These are phyloP conservation scores for Phytophthora melonis DNA, from an alignment of 352 stramenopile genomes.

Conservation along the genomic window DNA sequence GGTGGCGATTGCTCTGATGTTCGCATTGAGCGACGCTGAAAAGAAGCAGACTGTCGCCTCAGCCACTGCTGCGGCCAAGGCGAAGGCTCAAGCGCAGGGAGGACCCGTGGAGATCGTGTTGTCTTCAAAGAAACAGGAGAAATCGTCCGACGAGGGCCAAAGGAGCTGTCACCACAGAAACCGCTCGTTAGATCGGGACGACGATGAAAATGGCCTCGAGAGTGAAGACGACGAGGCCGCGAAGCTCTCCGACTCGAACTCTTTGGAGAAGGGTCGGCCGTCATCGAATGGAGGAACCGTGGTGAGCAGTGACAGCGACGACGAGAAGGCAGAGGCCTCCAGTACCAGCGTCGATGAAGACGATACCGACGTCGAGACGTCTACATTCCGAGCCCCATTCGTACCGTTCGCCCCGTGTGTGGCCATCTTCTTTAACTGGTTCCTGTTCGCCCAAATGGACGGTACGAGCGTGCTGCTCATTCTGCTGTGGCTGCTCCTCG, in stretches of 20 bases:
- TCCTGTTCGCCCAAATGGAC: conserved; percentile 87
- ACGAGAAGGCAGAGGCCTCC: conserved; percentile 24
- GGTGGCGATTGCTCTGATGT: conserved; percentile 62
- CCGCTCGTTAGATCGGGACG: conserved; percentile 27
- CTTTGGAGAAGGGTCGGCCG: conserved; percentile 15
- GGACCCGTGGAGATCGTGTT: conserved; percentile 27
- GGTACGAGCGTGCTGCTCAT: conserved; percentile 70
- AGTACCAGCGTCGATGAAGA: conserved; percentile 33
- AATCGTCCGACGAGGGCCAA: neutral
- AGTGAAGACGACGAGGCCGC: conserved; percentile 8
- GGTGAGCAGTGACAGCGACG: conserved; percentile 28
- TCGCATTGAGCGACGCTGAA: conserved; percentile 61
- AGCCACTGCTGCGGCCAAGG: conserved; percentile 1
- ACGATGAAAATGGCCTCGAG: conserved; percentile 12
- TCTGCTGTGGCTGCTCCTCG: conserved; percentile 71
- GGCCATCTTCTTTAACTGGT: conserved; percentile 92
- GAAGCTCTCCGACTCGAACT: conserved; percentile 6
- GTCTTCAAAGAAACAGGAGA: conserved; percentile 36
- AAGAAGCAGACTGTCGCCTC: conserved; percentile 19
- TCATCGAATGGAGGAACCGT: conserved; percentile 15
- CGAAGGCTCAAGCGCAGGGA: conserved; percentile 16
- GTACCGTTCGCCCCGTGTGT: conserved; percentile 84
- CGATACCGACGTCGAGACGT: conserved; percentile 41
- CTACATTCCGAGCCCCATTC: conserved; percentile 70
- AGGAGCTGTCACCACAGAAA: conserved; percentile 21